phyloP scores from a whole-genome alignment of 2,329 filamentous ascomycete species.

The Curvularia lunata region DNA sequence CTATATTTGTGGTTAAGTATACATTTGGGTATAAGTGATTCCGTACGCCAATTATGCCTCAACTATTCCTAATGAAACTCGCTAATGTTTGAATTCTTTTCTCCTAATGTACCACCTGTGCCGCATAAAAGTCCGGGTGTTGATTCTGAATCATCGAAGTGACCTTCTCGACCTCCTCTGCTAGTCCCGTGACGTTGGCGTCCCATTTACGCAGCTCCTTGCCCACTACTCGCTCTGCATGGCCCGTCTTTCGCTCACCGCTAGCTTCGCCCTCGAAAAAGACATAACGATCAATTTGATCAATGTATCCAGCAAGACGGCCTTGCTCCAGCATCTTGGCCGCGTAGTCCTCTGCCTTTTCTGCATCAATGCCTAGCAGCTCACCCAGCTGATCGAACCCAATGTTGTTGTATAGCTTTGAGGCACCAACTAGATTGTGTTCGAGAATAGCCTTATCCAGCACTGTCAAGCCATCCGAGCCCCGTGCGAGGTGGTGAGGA shows the following conservation, averaged over 20 bases:
- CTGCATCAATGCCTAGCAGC: conserved; percentile 77
- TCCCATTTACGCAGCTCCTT: conserved; percentile 87
- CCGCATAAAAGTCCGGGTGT: conserved; percentile 67
- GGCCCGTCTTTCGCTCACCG: conserved; percentile 70
- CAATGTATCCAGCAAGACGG: conserved; percentile 83
- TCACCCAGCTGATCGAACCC: conserved; percentile 71
- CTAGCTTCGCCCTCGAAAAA: conserved; percentile 83
- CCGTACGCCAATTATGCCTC: conserved; percentile 12
- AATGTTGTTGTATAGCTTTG: conserved; percentile 62
- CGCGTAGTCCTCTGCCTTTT: conserved; percentile 87
- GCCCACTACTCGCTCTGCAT: conserved; percentile 64
- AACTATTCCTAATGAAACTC: neutral
- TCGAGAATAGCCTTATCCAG: conserved; percentile 92
- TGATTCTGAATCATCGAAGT: conserved; percentile 80
- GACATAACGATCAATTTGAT: conserved; percentile 89
- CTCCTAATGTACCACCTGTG: conserved; percentile 47
- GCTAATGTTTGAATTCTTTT: neutral
- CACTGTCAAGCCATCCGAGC: conserved; percentile 89
- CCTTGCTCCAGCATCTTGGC: conserved; percentile 96
- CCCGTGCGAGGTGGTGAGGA: conserved; percentile 89
- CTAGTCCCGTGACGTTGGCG: conserved; percentile 80
- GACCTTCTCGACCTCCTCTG: conserved; percentile 88
- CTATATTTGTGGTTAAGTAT: conserved; percentile 11
- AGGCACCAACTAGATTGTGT: conserved; percentile 90
- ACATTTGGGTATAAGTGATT: conserved; percentile 12